Percentiles rank a stretch among this genome's conserved stretches.
These are phyloP conservation scores for Serendipita sp. DNA, from an alignment of 768 basidiomycete genomes.

Conservation along the genomic window DNA sequence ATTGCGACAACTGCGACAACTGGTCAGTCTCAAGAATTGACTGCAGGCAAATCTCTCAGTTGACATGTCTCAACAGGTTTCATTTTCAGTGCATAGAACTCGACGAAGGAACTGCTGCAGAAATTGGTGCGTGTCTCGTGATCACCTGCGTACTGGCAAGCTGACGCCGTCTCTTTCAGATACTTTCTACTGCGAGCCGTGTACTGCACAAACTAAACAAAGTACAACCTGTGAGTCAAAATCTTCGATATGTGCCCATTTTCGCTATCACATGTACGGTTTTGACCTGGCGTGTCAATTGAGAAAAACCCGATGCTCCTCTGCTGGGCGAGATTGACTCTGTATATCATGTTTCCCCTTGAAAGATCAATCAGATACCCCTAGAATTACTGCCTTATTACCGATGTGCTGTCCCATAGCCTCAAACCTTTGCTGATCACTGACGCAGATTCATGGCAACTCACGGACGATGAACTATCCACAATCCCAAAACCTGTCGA, in stretches of 20 bases:
- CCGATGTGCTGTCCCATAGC: background rate
- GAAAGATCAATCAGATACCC: background rate
- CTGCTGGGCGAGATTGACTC: background rate
- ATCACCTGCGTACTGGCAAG: conserved; percentile 12
- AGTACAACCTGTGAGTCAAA: conserved; percentile 61
- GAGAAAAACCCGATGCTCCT: background rate
- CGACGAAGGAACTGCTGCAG: conserved; percentile 46
- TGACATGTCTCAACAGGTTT: conserved; percentile 37
- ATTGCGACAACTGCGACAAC: conserved; percentile 51
- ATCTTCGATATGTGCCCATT: conserved; percentile 13
- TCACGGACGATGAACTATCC: background rate
- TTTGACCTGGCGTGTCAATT: background rate
- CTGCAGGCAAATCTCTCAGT: conserved; percentile 4
- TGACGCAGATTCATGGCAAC: background rate
- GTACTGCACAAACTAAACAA: conserved; percentile 45
- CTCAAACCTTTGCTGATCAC: conserved; percentile 4
- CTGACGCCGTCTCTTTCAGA: conserved; percentile 23
- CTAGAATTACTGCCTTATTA: background rate
- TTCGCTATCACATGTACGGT: background rate
- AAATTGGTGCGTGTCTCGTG: conserved; percentile 47
- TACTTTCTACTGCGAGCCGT: conserved; percentile 40
- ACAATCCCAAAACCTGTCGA: background rate
- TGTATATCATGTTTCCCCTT: conserved; percentile 9
- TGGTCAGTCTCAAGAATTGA: conserved; percentile 32
- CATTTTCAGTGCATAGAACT: conserved; percentile 67